phyloP scores from a whole-genome alignment of 2,329 filamentous ascomycete genomes.

The Colletotrichum sp. region DNA sequence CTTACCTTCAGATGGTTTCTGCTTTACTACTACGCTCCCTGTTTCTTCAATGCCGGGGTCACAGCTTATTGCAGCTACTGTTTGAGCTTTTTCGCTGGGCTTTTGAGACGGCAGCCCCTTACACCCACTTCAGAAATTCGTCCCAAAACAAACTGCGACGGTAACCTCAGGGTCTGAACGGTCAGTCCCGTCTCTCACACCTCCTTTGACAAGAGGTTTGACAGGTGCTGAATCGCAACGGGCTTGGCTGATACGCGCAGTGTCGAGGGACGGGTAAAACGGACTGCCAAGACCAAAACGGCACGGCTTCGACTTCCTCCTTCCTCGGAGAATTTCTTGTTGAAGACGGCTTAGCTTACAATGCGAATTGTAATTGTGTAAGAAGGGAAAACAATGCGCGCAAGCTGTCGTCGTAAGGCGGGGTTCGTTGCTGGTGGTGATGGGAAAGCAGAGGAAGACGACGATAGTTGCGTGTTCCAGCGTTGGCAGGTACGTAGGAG shows the following conservation, averaged over 20 bases:
- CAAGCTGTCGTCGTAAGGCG: not conserved
- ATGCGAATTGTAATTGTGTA: not conserved
- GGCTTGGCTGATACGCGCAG: conserved; percentile 20
- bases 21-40: not conserved
- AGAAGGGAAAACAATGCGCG: not conserved
- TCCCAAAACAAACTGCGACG: not conserved
- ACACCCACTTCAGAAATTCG: not conserved
- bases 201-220: not conserved
- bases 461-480: not conserved
- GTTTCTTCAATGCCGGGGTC: conserved; percentile 9
- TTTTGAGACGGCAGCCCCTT: not conserved
- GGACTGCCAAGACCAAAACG: conserved; percentile 14
- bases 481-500: not conserved
- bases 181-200: not conserved
- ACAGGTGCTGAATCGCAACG: conserved; percentile 8
- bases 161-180: not conserved
- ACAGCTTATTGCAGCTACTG: not conserved
- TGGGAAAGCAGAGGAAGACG: not conserved
- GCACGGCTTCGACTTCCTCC: not conserved
- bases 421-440: not conserved
- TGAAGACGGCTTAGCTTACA: not conserved
- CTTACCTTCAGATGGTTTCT: conserved; percentile 14
- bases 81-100: conserved; percentile 7
- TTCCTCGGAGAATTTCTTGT: not conserved
- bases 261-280: conserved; percentile 4